Conservation (phyloP, 2,329 filamentous ascomycete genomes). For the Curvularia sp. region DNA sequence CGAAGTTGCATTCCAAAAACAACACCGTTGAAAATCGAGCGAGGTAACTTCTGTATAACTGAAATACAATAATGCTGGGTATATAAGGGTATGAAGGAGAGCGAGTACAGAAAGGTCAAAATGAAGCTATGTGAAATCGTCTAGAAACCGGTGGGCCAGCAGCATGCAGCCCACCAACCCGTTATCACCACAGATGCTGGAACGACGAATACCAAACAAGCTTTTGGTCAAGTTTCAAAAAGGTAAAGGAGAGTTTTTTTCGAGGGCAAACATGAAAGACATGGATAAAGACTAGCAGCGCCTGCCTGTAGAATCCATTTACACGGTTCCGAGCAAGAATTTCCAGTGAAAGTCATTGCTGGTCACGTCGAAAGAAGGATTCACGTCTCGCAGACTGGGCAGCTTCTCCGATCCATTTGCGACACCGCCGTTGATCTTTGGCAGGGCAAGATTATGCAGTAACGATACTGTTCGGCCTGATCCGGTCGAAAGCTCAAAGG, state of each 20-base stretch:
- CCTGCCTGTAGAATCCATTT: constrained; percentile 12
- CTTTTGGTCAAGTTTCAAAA: not conserved
- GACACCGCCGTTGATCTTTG: constrained; percentile 37
- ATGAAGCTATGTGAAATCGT: not conserved
- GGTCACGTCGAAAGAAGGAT: constrained; percentile 40
- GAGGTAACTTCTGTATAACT: not conserved
- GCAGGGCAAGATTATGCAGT: constrained; percentile 41
- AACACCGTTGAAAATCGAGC: not conserved
- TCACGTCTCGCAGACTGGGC: constrained; percentile 39
- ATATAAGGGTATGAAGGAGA: not conserved
- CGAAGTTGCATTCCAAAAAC: not conserved
- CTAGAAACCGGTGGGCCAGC: not conserved
- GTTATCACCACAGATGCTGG: not conserved
- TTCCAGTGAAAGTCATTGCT: constrained; percentile 45
- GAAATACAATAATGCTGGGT: not conserved
- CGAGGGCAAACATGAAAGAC: not conserved
- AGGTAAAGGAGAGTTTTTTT: not conserved
- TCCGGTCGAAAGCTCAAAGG: constrained; percentile 46
- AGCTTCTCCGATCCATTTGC: constrained; percentile 35
- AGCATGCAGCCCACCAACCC: not conserved
- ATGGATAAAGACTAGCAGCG: not conserved
- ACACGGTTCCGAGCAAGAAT: constrained; percentile 43
- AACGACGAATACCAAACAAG: not conserved
- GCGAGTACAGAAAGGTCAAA: not conserved
- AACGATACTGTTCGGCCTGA: constrained; percentile 44